These are phyloP conservation scores for Exophiala mesophila DNA, from an alignment of 2,329 filamentous ascomycete species.

Conservation along the genomic window DNA sequence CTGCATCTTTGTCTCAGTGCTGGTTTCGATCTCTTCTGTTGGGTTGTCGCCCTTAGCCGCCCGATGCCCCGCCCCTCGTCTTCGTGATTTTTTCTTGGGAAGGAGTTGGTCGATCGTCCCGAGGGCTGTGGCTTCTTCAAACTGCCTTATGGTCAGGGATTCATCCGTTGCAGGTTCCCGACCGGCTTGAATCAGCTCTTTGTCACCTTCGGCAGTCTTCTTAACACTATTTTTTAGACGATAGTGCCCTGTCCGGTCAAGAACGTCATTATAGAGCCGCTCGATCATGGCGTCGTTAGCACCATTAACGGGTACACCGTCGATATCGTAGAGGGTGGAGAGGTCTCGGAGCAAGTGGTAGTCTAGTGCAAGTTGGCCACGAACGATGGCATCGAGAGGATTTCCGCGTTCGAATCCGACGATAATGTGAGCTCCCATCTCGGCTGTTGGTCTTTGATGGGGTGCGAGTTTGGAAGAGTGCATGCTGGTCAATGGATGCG, in stretches of 20 bases:
- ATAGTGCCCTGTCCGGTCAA: conserved; percentile 86
- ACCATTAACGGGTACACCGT: conserved; percentile 63
- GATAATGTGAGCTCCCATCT: conserved; percentile 98
- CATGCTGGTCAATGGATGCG: conserved; percentile 63
- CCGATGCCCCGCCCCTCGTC: conserved; percentile 40
- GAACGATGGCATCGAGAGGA: conserved; percentile 82
- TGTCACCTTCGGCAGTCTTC: conserved; percentile 75
- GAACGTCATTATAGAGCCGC: conserved; percentile 87
- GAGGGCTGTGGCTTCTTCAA: conserved; percentile 64
- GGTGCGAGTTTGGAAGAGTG: conserved; percentile 48
- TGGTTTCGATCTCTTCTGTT: conserved; percentile 60
- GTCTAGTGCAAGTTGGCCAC: conserved; percentile 79
- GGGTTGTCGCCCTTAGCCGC: conserved; percentile 53
- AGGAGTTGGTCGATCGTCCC: conserved; percentile 45
- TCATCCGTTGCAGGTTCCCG: conserved; percentile 73
- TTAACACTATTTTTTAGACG: conserved; percentile 69
- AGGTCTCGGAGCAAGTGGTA: conserved; percentile 76
- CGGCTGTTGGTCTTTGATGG: conserved; percentile 68
- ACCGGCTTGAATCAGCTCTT: conserved; percentile 73
- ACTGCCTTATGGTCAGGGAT: conserved; percentile 64
- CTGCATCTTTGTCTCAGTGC: conserved; percentile 69
- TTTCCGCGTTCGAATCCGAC: conserved; percentile 96
- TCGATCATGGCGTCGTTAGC: conserved; percentile 77
- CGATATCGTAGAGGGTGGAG: conserved; percentile 80
- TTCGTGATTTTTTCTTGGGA: conserved; percentile 39